These are phyloP conservation scores for Bothriochloa decipiens DNA, from an alignment of 176 grass and related monocot species.

Conservation along the genomic window DNA sequence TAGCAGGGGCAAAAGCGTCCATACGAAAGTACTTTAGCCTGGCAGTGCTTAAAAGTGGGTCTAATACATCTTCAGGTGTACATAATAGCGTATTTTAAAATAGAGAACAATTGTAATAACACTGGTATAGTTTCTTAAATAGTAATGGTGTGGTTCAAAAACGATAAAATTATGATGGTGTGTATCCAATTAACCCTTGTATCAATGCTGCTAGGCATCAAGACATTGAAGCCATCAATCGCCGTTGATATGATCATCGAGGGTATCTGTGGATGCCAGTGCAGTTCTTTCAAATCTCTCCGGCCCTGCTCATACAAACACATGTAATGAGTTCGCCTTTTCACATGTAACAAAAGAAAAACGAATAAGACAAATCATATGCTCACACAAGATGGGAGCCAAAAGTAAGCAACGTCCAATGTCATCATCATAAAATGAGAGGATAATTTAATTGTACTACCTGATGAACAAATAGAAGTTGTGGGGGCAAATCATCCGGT, in stretches of 20 bases:
- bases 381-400: not conserved
- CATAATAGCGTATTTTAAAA: too few relatives aligned
- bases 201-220: slow-evolving; percentile 89
- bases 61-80: too few relatives aligned
- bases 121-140: too few relatives aligned
- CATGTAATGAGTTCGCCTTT: slow-evolving; percentile 14
- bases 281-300: slow-evolving; percentile 95
- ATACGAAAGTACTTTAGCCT: too few relatives aligned
- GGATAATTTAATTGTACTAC: slow-evolving; percentile 35
- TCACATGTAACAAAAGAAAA: not conserved
- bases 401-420: not conserved
- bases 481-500: slow-evolving; percentile 87
- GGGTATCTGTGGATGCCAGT: slow-evolving; percentile 88
- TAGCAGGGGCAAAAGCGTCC: too few relatives aligned
- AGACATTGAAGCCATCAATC: slow-evolving; percentile 72
- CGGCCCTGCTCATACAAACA: slow-evolving; percentile 62
- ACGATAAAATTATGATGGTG: too few relatives aligned
- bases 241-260: slow-evolving; percentile 85
- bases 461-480: slow-evolving; percentile 94
- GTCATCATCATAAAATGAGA: not conserved
- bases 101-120: too few relatives aligned
- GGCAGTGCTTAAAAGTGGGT: too few relatives aligned
- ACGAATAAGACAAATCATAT: not conserved
- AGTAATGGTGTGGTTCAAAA: too few relatives aligned
- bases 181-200: too few relatives aligned